Base-by-base conservation (phyloP, 768 basidiomycete genomes). In the Tricholoma saponaceum region DNA sequence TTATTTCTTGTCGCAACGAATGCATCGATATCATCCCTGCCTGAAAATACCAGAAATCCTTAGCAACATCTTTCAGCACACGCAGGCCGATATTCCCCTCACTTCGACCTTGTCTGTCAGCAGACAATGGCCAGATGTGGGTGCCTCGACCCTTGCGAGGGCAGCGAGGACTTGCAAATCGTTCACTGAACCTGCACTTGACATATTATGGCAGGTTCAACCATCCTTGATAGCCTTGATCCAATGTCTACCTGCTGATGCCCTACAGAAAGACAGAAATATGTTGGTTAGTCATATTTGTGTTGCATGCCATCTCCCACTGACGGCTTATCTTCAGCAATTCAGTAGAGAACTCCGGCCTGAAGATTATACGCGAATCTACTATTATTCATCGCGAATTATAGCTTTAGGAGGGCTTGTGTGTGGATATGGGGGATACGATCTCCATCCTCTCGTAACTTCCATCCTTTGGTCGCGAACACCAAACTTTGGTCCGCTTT, bases 151-250 rank as follows among this genome's bases (percentile, higher is more conserved):
- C 14, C 33, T 32, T 16, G 14, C 6, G 28, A 16, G 18, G 9
- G 12, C 33, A 9, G 55, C 55, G 2, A 22, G 14, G 49, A 56
- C 55, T 23, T 56, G 55, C 22, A 16, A 22, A 18, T 4, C 18
- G 16, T 49, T 56, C 55, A 18, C 13, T 16, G 55, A 56, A 47
- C 55, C 43, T 35, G 55, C 55, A 14, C 46, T 56, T 12, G 33
- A 56, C 22, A 13, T 26, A n/a, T 39, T 56, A 22, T 56, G 55
- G 55, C 33, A 30, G 20, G 20, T 4, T 33, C 43, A 26, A 49
- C 4, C 2, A 33, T 44, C 28, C 4, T 9, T 56, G 16, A 9
- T 8, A 13, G 5, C 30, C 7, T 37, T 50, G 22, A 7, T 56
- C 5, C 46, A 39, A 16, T 49, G 46, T 10, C 16, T 51, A 25